Evolutionary conservation across 257 asterid genomes (phyloP).

Genomic region (Capsicum baccatum): DNA sequence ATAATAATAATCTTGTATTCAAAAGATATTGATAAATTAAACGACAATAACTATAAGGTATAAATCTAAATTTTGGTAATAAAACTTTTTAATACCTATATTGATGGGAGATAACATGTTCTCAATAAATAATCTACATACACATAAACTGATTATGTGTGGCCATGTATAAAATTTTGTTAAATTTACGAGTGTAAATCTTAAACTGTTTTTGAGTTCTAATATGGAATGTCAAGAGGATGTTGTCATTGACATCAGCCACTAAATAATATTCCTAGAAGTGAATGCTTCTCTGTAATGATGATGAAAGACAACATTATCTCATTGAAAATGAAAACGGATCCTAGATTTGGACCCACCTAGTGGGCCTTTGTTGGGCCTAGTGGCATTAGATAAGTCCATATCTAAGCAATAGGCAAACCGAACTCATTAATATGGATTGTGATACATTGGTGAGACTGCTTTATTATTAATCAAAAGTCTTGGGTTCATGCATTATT

Average conservation of each 20-base stretch:
- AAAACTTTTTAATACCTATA: neutral
- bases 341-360: conserved; percentile 9
- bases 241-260: conserved; percentile 11
- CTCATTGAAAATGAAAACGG: neutral
- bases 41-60: too few species aligned
- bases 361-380: conserved; percentile 14
- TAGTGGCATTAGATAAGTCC: neutral
- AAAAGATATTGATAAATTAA: too few species aligned
- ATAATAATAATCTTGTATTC: too few species aligned
- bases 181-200: too few species aligned
- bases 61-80: neutral
- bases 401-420: neutral
- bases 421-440: too few species aligned
- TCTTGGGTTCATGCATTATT: too few species aligned
- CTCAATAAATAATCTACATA: accelerated
- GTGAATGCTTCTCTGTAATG: neutral
- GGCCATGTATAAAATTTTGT: too few species aligned
- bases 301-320: neutral
- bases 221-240: neutral
- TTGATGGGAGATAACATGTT: neutral
- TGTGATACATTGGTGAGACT: too few species aligned
- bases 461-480: too few species aligned
- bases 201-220: neutral
- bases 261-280: neutral
- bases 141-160: too few species aligned